Percentiles rank a stretch among this genome's conserved stretches.
These are phyloP conservation scores for Kazachstania sp. DNA, from an alignment of 1,139 yeast species.

Conservation along the genomic window DNA sequence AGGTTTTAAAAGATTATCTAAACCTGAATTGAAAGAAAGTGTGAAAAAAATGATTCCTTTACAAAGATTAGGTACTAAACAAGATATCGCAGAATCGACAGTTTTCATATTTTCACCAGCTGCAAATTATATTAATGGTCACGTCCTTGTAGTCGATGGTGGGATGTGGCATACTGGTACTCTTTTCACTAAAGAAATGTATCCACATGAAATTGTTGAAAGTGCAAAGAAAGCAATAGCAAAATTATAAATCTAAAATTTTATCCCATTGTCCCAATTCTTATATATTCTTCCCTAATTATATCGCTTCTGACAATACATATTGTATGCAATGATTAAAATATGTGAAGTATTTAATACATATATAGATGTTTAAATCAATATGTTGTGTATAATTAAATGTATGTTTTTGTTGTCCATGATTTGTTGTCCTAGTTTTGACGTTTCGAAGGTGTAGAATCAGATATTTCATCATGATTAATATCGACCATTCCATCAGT, in stretches of 20 bases:
- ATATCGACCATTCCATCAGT: background rate
- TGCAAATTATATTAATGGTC: conserved; percentile 69
- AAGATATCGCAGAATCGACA: conserved; percentile 84
- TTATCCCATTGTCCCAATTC: too few species aligned
- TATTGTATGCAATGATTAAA: too few species aligned
- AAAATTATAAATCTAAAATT: conserved; percentile 12
- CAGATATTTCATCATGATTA: background rate
- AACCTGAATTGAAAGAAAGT: conserved; percentile 36
- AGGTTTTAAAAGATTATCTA: conserved; percentile 55
- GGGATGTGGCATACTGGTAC: conserved; percentile 79
- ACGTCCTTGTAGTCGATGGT: conserved; percentile 79
- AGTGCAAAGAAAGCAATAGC: conserved; percentile 19
- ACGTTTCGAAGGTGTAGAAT: too few species aligned
- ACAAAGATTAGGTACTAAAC: conserved; percentile 65
- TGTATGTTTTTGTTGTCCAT: too few species aligned
- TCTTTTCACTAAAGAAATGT: conserved; percentile 31
- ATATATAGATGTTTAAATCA: too few species aligned
- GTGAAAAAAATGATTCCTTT: conserved; percentile 51
- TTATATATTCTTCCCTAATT: too few species aligned
- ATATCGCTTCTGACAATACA: too few species aligned
- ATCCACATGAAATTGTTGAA: conserved; percentile 34
- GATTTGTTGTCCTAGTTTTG: too few species aligned
- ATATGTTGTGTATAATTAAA: too few species aligned
- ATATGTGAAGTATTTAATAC: too few species aligned
- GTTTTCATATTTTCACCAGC: conserved; percentile 79